Base-by-base conservation (phyloP, 2,329 filamentous ascomycete genomes). In the Aspergillus fumigatus region DNA sequence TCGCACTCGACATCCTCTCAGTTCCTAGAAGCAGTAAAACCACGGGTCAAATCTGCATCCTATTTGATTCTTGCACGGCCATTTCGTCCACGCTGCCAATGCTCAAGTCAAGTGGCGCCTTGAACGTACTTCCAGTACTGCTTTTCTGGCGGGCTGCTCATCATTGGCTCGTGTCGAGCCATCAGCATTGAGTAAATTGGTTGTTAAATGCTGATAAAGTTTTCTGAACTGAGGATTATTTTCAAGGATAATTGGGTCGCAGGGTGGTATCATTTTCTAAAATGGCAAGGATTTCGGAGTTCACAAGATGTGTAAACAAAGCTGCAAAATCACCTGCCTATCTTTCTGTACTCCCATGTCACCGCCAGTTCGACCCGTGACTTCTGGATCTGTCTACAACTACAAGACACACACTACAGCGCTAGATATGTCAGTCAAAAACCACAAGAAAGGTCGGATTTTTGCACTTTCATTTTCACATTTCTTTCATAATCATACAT, bases 141-240 rank as follows among this genome's bases (percentile, higher is more conserved):
- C 65, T 60, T 59, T 65, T 25, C 71, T 66, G 32, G 61, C 64
- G 17, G 70, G 67, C 55, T 68, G 69, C 38, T 62, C 60, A 54
- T 68, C 64, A 40, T 69, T 60, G 21, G 65, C 66, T 38, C 65
- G 69, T 4, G 72, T 75, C 19, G 75, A 77, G 48, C 70, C 75
- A 70, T 79, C 75, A 1, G 69, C 61, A 48, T 73, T 73, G 27
- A 79, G 64, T 2, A 77, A 47, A 8, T 67, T 64, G 0, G 62
- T 69, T 2, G 73, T 76, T 2, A 79, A 50, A 41, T 74, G 67
- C 47, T 74, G 69, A 59, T 78, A 74, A 8, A 78, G 61, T 47
- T 66, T 69, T 58, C 76, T 74, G 51, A 79, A 79, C 51, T 73
- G 68, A 7, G 75, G 73, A 52, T 78, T 77, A 6, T 67, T 66